A percentile compares a stretch with the other conserved stretches of the same genome.
phyloP scores from a whole-genome alignment of 257 asterid species.

The Nicotiana knightiana region DNA sequence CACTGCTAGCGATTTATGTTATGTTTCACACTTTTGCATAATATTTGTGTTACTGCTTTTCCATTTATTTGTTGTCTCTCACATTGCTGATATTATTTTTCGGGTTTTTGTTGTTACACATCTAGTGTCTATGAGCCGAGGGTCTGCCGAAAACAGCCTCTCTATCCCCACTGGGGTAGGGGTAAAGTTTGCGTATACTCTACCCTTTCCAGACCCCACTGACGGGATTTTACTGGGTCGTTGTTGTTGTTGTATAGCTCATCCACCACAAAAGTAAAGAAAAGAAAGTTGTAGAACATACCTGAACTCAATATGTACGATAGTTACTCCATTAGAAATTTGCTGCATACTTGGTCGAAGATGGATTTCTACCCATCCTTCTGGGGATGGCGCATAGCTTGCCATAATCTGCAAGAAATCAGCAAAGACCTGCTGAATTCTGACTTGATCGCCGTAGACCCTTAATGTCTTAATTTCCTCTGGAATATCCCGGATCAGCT shows the following conservation, averaged over 20 bases:
- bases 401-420: constrained; percentile 72
- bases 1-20: too few relatives aligned
- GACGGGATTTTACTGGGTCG: too few relatives aligned
- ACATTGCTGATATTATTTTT: too few relatives aligned
- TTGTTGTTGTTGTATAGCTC: neutral
- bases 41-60: too few relatives aligned
- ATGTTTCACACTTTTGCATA: too few relatives aligned
- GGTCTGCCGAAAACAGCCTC: too few relatives aligned
- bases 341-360: constrained; percentile 60
- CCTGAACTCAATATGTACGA: constrained; percentile 66
- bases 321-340: constrained; percentile 38
- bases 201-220: too few relatives aligned
- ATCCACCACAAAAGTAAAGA: neutral
- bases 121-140: too few relatives aligned
- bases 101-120: too few relatives aligned
- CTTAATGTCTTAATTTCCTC: constrained; percentile 64
- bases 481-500: constrained; percentile 71
- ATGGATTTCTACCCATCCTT: constrained; percentile 89
- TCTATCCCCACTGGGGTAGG: too few relatives aligned
- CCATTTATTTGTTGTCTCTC: too few relatives aligned
- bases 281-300: constrained; percentile 17
- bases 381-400: constrained; percentile 52
- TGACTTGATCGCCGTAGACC: constrained; percentile 71
- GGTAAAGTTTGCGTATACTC: too few relatives aligned
- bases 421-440: constrained; percentile 77